Percentiles rank a stretch among this genome's conserved stretches.
Evolutionary conservation across 345 rosid genomes (phyloP).

Genomic region (Aurinia saxatilis): DNA sequence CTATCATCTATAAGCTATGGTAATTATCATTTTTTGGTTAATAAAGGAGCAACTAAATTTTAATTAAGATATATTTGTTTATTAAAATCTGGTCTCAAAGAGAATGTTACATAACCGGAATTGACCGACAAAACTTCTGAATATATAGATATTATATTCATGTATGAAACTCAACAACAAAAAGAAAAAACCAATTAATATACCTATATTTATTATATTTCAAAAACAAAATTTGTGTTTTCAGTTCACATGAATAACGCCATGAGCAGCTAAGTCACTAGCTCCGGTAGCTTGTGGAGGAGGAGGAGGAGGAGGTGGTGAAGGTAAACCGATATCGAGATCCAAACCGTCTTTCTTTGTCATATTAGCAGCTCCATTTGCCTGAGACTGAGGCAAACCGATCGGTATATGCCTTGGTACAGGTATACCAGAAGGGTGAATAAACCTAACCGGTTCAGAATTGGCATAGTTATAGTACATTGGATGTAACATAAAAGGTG

Average conservation of each 20-base stretch:
- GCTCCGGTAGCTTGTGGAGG: constrained; percentile 23
- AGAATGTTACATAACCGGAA: not conserved
- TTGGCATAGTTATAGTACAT: constrained; percentile 15
- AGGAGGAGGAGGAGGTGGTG: constrained; percentile 7
- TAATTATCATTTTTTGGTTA: not conserved
- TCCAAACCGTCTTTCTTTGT: constrained; percentile 9
- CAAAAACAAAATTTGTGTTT: not conserved
- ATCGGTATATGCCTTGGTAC: constrained; percentile 25
- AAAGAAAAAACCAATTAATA: not conserved
- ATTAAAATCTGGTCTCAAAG: not conserved
- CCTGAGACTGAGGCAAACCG: constrained; percentile 7
- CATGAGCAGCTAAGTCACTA: constrained; percentile 12
- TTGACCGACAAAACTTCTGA: constrained; percentile 15
- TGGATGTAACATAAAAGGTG: constrained; percentile 15
- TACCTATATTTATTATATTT: not conserved
- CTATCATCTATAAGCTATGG: not conserved
- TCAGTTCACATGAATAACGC: constrained; percentile 25
- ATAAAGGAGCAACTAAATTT: not conserved
- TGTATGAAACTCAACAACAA: not conserved
- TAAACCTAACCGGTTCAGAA: constrained; percentile 13
- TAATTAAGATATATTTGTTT: not conserved
- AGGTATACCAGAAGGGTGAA: constrained; percentile 31
- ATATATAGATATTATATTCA: constrained; percentile 7
- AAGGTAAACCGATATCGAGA: constrained; percentile 11
- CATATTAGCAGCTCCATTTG: constrained; percentile 7